These are phyloP conservation scores for Blastocystis sp. DNA, from an alignment of 352 stramenopile species.

Conservation along the genomic window DNA sequence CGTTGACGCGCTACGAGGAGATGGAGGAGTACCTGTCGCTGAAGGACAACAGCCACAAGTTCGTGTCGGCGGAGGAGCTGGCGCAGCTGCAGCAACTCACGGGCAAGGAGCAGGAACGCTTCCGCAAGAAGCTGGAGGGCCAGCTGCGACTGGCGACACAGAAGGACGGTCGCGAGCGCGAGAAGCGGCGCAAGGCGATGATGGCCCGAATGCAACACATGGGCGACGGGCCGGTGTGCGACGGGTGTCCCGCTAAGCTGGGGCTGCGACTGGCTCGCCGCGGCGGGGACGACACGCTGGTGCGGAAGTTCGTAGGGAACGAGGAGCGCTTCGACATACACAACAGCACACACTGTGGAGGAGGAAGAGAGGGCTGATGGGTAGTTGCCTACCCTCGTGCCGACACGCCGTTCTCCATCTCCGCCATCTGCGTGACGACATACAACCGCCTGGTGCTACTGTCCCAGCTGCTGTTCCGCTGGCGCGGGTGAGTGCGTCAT, in stretches of 20 bases:
- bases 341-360: constrained; percentile 5
- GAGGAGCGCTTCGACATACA: constrained; percentile 14
- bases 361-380: neutral
- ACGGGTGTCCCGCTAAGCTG: neutral
- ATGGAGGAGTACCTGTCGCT: neutral
- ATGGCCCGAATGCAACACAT: neutral
- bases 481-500: neutral
- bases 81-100: neutral
- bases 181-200: neutral
- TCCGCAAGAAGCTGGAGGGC: constrained; percentile 15
- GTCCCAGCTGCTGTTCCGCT: constrained; percentile 36
- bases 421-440: constrained; percentile 48
- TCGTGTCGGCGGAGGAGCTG: neutral
- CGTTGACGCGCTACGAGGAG: constrained; percentile 3
- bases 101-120: neutral
- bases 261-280: neutral
- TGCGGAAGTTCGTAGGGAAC: constrained; percentile 56
- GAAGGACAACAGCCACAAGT: neutral
- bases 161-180: neutral
- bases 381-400: constrained; percentile 1
- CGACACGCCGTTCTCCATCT: constrained; percentile 32
- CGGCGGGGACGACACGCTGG: neutral
- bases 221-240: neutral
- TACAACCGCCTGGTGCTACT: constrained; percentile 21
- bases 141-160: neutral